These are phyloP conservation scores for Annulohypoxylon bovei DNA, from an alignment of 495 filamentous ascomycete species.

Conservation along the genomic window DNA sequence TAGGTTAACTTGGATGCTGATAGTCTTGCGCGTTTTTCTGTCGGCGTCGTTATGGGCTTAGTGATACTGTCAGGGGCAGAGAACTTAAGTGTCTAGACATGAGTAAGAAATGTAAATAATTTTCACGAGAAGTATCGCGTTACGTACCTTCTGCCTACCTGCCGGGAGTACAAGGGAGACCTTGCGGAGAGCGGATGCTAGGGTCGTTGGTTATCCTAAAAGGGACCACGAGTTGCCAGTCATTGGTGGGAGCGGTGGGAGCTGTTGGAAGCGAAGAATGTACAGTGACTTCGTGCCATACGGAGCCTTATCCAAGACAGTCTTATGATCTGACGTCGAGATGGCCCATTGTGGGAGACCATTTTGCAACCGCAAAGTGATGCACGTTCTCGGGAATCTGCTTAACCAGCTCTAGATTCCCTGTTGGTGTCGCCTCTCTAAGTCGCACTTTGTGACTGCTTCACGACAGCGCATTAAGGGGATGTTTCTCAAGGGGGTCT, in stretches of 20 bases:
- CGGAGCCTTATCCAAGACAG: constrained; percentile 27
- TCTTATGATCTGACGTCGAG: constrained; percentile 40
- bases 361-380: constrained; percentile 29
- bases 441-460: constrained; percentile 30
- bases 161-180: constrained; percentile 35
- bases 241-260: constrained; percentile 40
- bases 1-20: neutral
- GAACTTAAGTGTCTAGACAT: neutral
- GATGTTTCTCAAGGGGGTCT: constrained; percentile 10
- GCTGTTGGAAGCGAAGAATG: constrained; percentile 39
- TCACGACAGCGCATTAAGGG: constrained; percentile 21
- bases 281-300: constrained; percentile 35
- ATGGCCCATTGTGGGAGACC: constrained; percentile 18
- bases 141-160: constrained; percentile 23
- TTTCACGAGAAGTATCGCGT: constrained; percentile 17
- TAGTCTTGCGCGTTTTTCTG: neutral
- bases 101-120: constrained; percentile 7
- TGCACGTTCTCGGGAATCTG: constrained; percentile 37
- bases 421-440: constrained; percentile 25
- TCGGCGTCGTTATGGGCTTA: constrained; percentile 3
- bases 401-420: constrained; percentile 25
- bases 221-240: constrained; percentile 31
- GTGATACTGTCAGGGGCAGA: neutral
- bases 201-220: constrained; percentile 42
- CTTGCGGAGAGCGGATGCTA: constrained; percentile 36